Evolutionary conservation across 106 monocot genomes (phyloP), one percentile per base, ranked within the genome.

Genomic region (Hemerocallis citrina): DNA sequence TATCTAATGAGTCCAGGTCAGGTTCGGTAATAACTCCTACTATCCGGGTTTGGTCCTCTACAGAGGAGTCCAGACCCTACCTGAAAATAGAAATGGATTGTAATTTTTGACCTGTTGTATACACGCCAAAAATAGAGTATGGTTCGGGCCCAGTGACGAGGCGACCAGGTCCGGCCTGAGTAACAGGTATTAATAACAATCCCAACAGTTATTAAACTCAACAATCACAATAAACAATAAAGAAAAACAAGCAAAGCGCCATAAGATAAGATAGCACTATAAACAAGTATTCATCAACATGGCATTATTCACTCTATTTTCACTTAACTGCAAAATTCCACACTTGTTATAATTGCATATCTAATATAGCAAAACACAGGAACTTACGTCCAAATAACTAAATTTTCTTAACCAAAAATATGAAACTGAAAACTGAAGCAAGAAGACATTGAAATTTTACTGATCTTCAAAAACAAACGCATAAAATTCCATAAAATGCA

Each of bases 271-370:
- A 54, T 31, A 54, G 1, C 1, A 51, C 6, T 31, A 1, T 31
- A 30, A 13, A 13, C 28, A 52, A 27, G 14, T 19, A 21, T 28
- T 6, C 28, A 31, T 54, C 31, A 54, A 16, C 54, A 54, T 54
- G 54, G 5, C 32, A 54, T 24, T 27, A 12, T 50, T 11, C 16
- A n/a, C n/a, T n/a, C n/a, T n/a, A n/a, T n/a, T n/a, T n/a, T n/a
- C n/a, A n/a, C n/a, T 50, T 48, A 50, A 50, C 32, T 31, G 54
- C 31, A 31, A n/a, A 29, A 54, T 54, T 54, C 17, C 16, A n/a
- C 51, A 51, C 12, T 12, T 51, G 10, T 28, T 1, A 28, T 54
- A n/a, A 54, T 54, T 32, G n/a, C 54, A 28, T 7, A 16, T 54
- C 16, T n/a, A 54, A 7, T n/a, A n/a, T n/a, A n/a, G n/a, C n/a